Conservation (phyloP, 2,329 filamentous ascomycete species). For the Tolypocladium tropicale region DNA sequence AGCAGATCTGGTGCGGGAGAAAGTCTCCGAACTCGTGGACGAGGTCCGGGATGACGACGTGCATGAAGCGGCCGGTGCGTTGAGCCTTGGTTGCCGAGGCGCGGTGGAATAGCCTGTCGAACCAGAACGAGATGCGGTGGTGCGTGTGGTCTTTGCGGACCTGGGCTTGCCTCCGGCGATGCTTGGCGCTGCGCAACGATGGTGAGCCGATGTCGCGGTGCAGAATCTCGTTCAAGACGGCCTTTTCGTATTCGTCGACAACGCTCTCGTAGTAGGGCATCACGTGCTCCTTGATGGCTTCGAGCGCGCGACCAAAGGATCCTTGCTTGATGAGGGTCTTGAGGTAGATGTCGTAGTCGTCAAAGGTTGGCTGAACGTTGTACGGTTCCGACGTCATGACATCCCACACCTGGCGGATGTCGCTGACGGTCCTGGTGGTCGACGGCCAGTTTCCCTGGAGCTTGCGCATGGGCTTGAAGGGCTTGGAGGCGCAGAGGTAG, state of each 20-base stretch:
- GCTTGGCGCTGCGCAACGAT: conserved; percentile 5
- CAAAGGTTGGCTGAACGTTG: conserved; percentile 43
- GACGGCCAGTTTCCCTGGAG: conserved; percentile 15
- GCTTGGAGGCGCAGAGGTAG: conserved; percentile 41
- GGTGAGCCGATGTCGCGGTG: conserved; percentile 11
- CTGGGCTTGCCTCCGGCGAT: conserved; percentile 17
- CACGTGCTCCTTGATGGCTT: conserved; percentile 27
- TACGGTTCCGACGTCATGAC: conserved; percentile 50
- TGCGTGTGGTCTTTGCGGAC: conserved; percentile 20
- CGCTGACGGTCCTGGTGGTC: conserved; percentile 25
- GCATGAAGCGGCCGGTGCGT: conserved; percentile 12
- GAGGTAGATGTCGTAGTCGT: conserved; percentile 39
- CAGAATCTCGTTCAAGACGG: conserved; percentile 22
- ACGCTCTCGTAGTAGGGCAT: conserved; percentile 25
- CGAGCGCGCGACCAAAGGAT: conserved; percentile 19
- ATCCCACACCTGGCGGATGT: conserved; percentile 45
- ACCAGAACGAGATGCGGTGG: conserved; percentile 17
- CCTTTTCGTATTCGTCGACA: conserved; percentile 13
- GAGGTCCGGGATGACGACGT: conserved; percentile 17
- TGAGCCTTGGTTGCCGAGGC: conserved; percentile 11
- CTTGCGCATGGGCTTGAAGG: conserved; percentile 24
- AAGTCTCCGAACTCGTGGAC: conserved; percentile 23
- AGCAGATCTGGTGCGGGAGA: conserved; percentile 17
- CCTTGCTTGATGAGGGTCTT: conserved; percentile 24
- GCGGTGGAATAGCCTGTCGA: conserved; percentile 15